A percentile compares a stretch with the other conserved stretches of the same genome.
phyloP scores from a whole-genome alignment of 177 flowering plant species.

The Vitis hybrid region DNA sequence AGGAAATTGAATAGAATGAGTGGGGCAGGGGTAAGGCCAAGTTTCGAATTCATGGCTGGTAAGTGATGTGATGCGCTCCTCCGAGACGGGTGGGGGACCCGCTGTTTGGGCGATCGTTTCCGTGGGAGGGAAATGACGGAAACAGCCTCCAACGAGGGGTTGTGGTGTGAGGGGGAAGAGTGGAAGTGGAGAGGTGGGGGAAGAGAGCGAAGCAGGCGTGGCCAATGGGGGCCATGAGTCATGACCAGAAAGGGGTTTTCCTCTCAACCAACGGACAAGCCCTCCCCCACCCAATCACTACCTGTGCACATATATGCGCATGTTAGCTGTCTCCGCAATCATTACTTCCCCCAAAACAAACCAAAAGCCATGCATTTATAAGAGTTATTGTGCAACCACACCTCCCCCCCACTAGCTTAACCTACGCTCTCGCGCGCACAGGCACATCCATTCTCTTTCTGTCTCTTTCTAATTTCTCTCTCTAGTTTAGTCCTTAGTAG shows the following conservation, averaged over 20 bases:
- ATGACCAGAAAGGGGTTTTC: not conserved
- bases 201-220: no score
- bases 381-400: not conserved
- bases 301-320: slow-evolving; percentile 15
- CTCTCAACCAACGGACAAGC: slow-evolving; percentile 15
- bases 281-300: slow-evolving; percentile 20
- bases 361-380: slow-evolving; percentile 11
- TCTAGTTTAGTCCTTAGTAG: no score
- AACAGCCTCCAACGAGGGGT: not conserved
- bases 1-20: no score
- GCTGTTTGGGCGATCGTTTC: no score
- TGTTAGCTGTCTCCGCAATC: slow-evolving; percentile 23
- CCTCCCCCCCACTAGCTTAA: not conserved
- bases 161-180: not conserved
- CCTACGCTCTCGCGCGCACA: slow-evolving; percentile 16
- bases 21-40: no score
- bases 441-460: not conserved
- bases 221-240: not conserved
- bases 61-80: no score
- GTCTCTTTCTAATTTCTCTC: not conserved
- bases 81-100: no score
- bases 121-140: not conserved
- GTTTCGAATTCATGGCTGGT: no score
- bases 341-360: not conserved
- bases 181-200: no score